Evolutionary conservation across 768 basidiomycete genomes (phyloP).

Genomic region (Leccinum barrowsii): DNA sequence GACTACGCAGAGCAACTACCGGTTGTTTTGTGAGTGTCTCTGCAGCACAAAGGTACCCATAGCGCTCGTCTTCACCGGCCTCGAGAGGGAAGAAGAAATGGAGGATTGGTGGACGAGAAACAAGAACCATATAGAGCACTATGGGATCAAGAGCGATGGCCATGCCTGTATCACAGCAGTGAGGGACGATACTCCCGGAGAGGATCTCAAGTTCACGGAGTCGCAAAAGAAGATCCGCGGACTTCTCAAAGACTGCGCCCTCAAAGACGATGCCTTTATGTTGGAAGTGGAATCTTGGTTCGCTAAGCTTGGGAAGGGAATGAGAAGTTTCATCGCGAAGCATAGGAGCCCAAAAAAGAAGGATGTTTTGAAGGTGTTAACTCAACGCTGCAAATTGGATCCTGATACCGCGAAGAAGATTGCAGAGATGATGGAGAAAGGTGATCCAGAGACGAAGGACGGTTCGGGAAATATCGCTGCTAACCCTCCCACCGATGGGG

Average conservation of each 20-base stretch:
- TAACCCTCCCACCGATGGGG: neutral
- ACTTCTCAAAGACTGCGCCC: constrained; percentile 17
- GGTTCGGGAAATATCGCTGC: neutral
- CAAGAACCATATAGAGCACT: constrained; percentile 14
- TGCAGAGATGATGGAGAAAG: constrained; percentile 20
- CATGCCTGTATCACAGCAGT: constrained; percentile 33
- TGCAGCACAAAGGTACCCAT: constrained; percentile 37
- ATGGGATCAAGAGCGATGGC: constrained; percentile 27
- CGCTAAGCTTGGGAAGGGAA: constrained; percentile 5
- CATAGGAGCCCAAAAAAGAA: constrained; percentile 13
- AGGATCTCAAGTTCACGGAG: constrained; percentile 20
- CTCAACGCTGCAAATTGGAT: constrained; percentile 9
- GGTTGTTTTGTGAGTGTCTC: constrained; percentile 38
- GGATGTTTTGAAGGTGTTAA: constrained; percentile 18
- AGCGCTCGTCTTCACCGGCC: constrained; percentile 38
- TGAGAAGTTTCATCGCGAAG: constrained; percentile 17
- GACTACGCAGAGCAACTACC: constrained; percentile 36
- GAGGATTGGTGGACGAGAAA: constrained; percentile 36
- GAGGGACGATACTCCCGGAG: constrained; percentile 17
- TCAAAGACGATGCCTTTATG: constrained; percentile 8
- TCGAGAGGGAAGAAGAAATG: constrained; percentile 34
- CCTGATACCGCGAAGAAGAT: constrained; percentile 22
- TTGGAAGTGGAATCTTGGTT: constrained; percentile 20
- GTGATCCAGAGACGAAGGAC: constrained; percentile 1
- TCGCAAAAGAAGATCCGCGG: constrained; percentile 21